Evolutionary conservation across 371 early-diverging fungal genomes (phyloP).

Genomic region (Zychaea mexicana): DNA sequence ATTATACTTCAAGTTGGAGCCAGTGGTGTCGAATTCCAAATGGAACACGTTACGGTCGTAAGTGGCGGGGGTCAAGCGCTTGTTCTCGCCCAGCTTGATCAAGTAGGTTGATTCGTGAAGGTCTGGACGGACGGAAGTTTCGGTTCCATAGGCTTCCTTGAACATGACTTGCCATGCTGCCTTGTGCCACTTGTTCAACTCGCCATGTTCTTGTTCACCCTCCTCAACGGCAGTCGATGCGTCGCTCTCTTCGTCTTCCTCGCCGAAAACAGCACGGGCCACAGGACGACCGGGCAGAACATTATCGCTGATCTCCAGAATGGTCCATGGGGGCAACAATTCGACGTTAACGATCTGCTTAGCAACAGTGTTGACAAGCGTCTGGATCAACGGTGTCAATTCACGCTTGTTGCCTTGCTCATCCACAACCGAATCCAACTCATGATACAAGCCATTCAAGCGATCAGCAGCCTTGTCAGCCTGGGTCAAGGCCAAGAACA

Average conservation of each 20-base stretch:
- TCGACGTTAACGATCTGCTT: constrained; percentile 39
- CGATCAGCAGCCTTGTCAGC: constrained; percentile 19
- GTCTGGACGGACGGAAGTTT: constrained; percentile 65
- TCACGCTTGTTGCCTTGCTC: constrained; percentile 26
- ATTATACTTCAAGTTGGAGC: constrained; percentile 81
- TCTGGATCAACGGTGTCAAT: constrained; percentile 19
- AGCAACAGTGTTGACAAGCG: constrained; percentile 31
- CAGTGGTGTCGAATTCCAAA: constrained; percentile 87
- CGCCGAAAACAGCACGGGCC: constrained; percentile 30
- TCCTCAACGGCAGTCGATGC: constrained; percentile 32
- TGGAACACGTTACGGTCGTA: constrained; percentile 97
- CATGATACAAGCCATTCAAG: constrained; percentile 32
- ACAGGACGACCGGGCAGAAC: constrained; percentile 36
- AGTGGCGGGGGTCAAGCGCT: constrained; percentile 79
- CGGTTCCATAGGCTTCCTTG: constrained; percentile 72
- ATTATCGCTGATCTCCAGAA: constrained; percentile 43
- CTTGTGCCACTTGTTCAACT: constrained; percentile 58
- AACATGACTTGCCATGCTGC: constrained; percentile 79
- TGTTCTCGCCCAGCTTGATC: constrained; percentile 74
- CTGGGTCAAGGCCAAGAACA: constrained; percentile 51
- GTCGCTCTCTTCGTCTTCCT: constrained; percentile 44
- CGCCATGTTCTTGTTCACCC: constrained; percentile 36
- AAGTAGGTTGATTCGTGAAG: constrained; percentile 61
- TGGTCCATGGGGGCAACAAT: constrained; percentile 56
- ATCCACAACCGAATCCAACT: constrained; percentile 18